Conservation (phyloP, 805 yeast species). For the Sungouiozyma ichnusensis region DNA sequence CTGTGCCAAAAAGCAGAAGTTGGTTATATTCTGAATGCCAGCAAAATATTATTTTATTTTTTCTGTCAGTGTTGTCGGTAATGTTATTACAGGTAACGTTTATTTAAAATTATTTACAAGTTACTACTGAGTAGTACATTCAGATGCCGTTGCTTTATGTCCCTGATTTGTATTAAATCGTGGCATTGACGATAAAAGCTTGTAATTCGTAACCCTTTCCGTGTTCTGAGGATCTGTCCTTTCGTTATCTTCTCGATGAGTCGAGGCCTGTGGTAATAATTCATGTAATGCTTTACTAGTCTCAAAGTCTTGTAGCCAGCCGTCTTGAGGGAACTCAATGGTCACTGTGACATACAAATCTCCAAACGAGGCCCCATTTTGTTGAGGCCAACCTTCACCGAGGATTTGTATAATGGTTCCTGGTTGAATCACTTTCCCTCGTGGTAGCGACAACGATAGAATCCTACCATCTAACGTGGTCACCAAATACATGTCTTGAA, state of each 20-base stretch:
- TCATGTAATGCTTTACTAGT: not conserved
- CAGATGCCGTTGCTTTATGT: not conserved
- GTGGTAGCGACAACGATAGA: conserved; percentile 50
- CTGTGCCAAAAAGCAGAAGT: no score
- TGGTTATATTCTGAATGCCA: no score
- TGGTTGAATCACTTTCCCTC: conserved; percentile 75
- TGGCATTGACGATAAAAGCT: not conserved
- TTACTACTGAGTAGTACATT: not conserved
- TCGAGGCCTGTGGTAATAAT: not conserved
- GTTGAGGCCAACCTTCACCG: conserved; percentile 77
- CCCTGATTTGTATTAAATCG: not conserved
- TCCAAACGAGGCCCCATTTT: conserved; percentile 37
- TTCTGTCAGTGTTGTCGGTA: no score
- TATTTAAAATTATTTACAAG: not conserved
- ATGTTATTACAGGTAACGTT: no score
- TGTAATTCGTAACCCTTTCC: not conserved
- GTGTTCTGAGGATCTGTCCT: not conserved
- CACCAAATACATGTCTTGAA: conserved; percentile 47
- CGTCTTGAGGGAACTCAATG: conserved; percentile 73
- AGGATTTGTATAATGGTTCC: conserved; percentile 53
- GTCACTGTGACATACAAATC: conserved; percentile 61
- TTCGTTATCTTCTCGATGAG: not conserved
- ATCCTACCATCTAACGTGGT: conserved; percentile 75
- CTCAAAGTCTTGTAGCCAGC: conserved; percentile 44
- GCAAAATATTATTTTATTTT: no score